Evolutionary conservation across 352 stramenopile species (phyloP).

Genomic region (Blastocystis hominis): DNA sequence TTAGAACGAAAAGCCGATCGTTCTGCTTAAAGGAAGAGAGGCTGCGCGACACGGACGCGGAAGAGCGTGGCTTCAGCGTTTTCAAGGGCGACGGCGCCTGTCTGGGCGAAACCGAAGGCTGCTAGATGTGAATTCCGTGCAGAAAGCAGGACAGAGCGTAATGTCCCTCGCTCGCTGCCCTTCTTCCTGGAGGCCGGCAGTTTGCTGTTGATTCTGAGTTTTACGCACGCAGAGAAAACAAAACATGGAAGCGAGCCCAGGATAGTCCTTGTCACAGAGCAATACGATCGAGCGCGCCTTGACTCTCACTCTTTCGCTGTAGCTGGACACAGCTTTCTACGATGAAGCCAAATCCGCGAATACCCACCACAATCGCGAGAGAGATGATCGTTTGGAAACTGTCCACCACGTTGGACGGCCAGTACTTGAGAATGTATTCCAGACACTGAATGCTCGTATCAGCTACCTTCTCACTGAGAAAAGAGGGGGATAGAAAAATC

Average conservation of each 20-base stretch:
- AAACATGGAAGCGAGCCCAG: background rate
- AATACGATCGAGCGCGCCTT: background rate
- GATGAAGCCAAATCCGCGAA: background rate
- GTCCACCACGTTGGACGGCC: background rate
- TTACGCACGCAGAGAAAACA: background rate
- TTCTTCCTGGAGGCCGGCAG: background rate
- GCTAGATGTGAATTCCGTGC: background rate
- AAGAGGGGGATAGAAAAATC: background rate
- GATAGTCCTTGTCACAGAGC: background rate
- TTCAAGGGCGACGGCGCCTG: background rate
- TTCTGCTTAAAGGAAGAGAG: background rate
- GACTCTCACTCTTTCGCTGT: background rate
- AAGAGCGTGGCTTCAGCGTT: background rate
- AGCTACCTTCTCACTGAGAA: background rate
- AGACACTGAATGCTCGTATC: background rate
- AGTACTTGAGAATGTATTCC: background rate
- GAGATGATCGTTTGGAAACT: background rate
- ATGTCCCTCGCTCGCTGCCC: background rate
- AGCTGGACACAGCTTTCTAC: background rate
- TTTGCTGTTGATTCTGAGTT: background rate
- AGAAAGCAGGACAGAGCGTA: background rate
- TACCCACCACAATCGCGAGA: background rate
- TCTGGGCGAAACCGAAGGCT: background rate
- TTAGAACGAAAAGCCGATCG: background rate
- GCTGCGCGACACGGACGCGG: background rate